Conservation (phyloP, 2,329 filamentous ascomycete species). For the Bipolaris victoriae region DNA sequence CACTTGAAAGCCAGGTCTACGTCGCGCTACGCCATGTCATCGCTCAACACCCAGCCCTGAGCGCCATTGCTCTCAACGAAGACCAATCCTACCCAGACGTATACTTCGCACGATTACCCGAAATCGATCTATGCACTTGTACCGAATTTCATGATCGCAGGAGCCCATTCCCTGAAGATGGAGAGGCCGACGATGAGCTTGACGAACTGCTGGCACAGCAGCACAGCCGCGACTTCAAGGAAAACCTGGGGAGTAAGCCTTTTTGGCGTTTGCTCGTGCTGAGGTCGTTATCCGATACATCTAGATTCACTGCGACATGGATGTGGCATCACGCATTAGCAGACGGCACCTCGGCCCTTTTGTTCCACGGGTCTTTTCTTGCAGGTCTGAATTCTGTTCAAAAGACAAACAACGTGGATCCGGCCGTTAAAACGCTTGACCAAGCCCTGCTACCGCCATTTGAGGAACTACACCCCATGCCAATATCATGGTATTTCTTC, state of each 20-base stretch:
- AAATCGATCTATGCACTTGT: slow-evolving; percentile 50
- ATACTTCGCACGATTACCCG: slow-evolving; percentile 54
- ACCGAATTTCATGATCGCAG: slow-evolving; percentile 44
- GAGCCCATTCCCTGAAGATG: slow-evolving; percentile 15
- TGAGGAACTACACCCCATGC: slow-evolving; percentile 51
- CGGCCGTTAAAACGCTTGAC: slow-evolving; percentile 20
- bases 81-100: slow-evolving; percentile 46
- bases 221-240: slow-evolving; percentile 51
- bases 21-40: slow-evolving; percentile 47
- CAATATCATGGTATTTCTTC: slow-evolving; percentile 48
- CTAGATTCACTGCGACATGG: slow-evolving; percentile 53
- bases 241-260: slow-evolving; percentile 37
- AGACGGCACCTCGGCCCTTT: slow-evolving; percentile 54
- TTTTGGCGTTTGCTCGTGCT: slow-evolving; percentile 55
- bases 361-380: slow-evolving; percentile 54
- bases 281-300: neutral
- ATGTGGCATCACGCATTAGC: slow-evolving; percentile 58
- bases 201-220: slow-evolving; percentile 51
- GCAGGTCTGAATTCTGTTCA: slow-evolving; percentile 36
- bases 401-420: neutral
- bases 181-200: slow-evolving; percentile 49
- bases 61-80: slow-evolving; percentile 52
- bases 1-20: slow-evolving; percentile 44
- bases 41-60: slow-evolving; percentile 51
- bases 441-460: slow-evolving; percentile 49